These are phyloP conservation scores for Entomophthora muscae DNA, from an alignment of 371 early-diverging fungal species.

Conservation along the genomic window DNA sequence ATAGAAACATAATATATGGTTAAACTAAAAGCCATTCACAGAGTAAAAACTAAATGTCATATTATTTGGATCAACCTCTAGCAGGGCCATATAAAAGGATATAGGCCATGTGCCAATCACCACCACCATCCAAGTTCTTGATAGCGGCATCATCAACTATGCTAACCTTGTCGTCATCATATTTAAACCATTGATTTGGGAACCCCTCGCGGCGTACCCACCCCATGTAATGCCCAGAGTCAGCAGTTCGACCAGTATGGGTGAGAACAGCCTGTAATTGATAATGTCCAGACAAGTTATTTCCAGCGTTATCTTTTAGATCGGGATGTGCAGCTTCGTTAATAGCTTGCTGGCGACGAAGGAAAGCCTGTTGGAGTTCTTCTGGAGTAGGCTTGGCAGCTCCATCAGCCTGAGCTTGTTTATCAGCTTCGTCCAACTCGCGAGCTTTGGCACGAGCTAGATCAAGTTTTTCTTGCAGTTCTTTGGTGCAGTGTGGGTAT, in stretches of 20 bases:
- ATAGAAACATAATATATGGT: no score
- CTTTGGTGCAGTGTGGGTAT: slow-evolving; percentile 63
- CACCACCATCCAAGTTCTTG: slow-evolving; percentile 75
- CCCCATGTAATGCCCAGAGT: slow-evolving; percentile 80
- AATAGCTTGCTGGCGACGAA: slow-evolving; percentile 16
- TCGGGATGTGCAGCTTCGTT: slow-evolving; percentile 31
- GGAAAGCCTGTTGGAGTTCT: slow-evolving; percentile 17
- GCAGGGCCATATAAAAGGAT: slow-evolving; percentile 51
- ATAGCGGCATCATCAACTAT: slow-evolving; percentile 71
- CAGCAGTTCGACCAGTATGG: slow-evolving; percentile 68
- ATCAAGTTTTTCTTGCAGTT: slow-evolving; percentile 56
- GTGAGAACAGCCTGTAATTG: slow-evolving; percentile 71
- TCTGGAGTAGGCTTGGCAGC: slow-evolving; percentile 17
- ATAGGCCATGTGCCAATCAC: slow-evolving; percentile 74
- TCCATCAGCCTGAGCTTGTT: slow-evolving; percentile 15
- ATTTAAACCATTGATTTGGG: slow-evolving; percentile 72
- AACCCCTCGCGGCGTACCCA: slow-evolving; percentile 58
- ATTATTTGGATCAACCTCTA: not conserved
- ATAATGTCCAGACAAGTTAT: slow-evolving; percentile 60
- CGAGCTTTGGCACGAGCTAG: slow-evolving; percentile 53
- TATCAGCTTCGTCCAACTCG: slow-evolving; percentile 44
- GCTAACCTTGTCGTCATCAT: slow-evolving; percentile 89
- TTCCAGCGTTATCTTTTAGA: slow-evolving; percentile 56
- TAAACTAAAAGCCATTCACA: no score
- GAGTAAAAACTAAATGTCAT: no score